These are phyloP conservation scores for Holtermannia corniformis DNA, from an alignment of 768 basidiomycete species.

Conservation along the genomic window DNA sequence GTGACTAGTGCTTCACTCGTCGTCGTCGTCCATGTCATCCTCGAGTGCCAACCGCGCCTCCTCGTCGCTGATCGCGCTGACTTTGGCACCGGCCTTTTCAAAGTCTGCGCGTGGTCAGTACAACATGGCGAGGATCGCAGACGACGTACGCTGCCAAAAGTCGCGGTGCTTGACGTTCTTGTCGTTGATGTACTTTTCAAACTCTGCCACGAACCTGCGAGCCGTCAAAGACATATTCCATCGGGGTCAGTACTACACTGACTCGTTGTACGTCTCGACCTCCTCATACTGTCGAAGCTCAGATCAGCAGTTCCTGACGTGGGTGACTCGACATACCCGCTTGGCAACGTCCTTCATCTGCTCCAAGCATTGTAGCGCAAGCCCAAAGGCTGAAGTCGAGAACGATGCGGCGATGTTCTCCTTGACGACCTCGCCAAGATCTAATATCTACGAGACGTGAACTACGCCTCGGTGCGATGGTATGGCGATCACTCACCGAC, in stretches of 20 bases:
- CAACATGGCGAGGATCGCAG: neutral
- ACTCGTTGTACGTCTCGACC: slow-evolving; percentile 38
- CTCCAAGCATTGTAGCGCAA: slow-evolving; percentile 65
- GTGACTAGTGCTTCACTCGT: neutral
- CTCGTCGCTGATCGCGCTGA: slow-evolving; percentile 25
- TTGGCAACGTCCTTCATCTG: slow-evolving; percentile 58
- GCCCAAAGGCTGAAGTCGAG: slow-evolving; percentile 54
- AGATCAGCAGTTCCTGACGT: neutral
- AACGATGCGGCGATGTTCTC: slow-evolving; percentile 67
- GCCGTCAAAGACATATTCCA: neutral
- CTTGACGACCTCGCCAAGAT: slow-evolving; percentile 59
- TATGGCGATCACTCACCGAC: slow-evolving; percentile 51
- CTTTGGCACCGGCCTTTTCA: slow-evolving; percentile 21
- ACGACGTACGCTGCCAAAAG: slow-evolving; percentile 35
- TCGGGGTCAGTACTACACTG: neutral
- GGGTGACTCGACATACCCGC: slow-evolving; percentile 46
- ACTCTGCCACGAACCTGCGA: slow-evolving; percentile 19
- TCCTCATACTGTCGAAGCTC: slow-evolving; percentile 34
- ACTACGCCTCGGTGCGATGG: neutral
- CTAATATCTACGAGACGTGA: slow-evolving; percentile 43
- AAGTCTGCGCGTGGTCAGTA: slow-evolving; percentile 18
- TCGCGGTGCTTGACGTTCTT: slow-evolving; percentile 33
- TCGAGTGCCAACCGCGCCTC: slow-evolving; percentile 34
- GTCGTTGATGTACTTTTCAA: slow-evolving; percentile 23
- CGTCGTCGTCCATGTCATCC: neutral